A percentile compares a stretch with the other conserved stretches of the same genome.
Evolutionary conservation across 1,284 basidiomycete genomes (phyloP).

Genomic region (Boletus smithii): DNA sequence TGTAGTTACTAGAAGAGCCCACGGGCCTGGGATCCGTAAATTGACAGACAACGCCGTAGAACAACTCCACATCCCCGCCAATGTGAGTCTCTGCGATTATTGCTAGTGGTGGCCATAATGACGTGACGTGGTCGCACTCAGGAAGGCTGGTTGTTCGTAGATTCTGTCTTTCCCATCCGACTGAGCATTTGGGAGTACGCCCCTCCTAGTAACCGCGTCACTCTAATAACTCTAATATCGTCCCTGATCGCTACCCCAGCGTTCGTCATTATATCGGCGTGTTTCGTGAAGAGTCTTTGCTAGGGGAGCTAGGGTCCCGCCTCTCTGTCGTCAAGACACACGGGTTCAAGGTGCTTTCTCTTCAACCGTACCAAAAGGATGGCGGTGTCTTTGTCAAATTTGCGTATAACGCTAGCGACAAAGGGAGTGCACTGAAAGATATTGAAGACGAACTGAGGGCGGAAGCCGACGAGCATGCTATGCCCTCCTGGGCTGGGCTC

Average conservation of each 20-base stretch:
- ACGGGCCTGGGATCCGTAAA: slow-evolving; percentile 4
- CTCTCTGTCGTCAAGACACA: slow-evolving; percentile 51
- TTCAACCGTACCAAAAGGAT: slow-evolving; percentile 70
- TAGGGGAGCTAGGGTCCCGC: slow-evolving; percentile 45
- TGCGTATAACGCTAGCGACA: slow-evolving; percentile 49
- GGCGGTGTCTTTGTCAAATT: slow-evolving; percentile 88
- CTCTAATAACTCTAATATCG: too few relatives aligned
- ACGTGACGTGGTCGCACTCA: slow-evolving; percentile 13
- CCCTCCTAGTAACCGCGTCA: slow-evolving; percentile 1
- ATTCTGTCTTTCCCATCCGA: slow-evolving; percentile 56
- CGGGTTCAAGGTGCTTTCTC: slow-evolving; percentile 53
- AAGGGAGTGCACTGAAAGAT: slow-evolving; percentile 41
- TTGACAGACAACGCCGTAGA: slow-evolving; percentile 7
- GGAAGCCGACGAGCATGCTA: slow-evolving; percentile 43
- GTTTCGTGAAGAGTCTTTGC: slow-evolving; percentile 52
- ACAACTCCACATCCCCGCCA: neutral
- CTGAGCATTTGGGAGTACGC: slow-evolving; percentile 52
- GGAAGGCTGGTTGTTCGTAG: slow-evolving; percentile 50
- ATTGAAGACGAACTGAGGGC: slow-evolving; percentile 50
- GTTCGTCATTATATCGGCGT: slow-evolving; percentile 60
- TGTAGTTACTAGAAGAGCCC: neutral
- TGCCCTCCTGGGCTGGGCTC: slow-evolving; percentile 64
- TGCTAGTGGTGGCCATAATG: slow-evolving; percentile 9
- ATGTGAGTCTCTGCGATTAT: slow-evolving; percentile 18
- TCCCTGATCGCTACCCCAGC: slow-evolving; percentile 36